Percentiles rank a stretch among this genome's conserved stretches.
Conservation (phyloP, 805 yeast species). For the Yarrowia sp. region DNA sequence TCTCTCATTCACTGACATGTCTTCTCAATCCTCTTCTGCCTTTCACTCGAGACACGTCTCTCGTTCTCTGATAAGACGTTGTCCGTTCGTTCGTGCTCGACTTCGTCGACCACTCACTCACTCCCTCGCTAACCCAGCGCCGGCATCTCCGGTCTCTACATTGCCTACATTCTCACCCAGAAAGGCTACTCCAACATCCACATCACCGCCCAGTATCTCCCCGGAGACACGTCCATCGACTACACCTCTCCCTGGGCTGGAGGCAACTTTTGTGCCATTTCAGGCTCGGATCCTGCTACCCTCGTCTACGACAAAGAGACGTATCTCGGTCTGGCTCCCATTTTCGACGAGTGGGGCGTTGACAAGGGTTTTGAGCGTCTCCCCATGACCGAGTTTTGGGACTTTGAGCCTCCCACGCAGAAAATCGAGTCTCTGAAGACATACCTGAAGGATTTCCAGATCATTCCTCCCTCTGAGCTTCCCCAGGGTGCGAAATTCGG, state of each 20-base stretch:
- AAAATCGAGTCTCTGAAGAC: slow-evolving; percentile 58
- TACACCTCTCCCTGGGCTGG: slow-evolving; percentile 88
- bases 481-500: slow-evolving; percentile 66
- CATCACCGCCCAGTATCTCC: slow-evolving; percentile 69
- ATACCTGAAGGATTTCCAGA: slow-evolving; percentile 59
- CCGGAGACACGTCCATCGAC: slow-evolving; percentile 77
- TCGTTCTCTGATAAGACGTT: neutral
- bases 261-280: slow-evolving; percentile 65
- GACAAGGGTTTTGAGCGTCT: slow-evolving; percentile 61
- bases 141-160: slow-evolving; percentile 73
- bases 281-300: slow-evolving; percentile 62
- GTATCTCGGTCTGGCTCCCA: slow-evolving; percentile 55
- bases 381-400: slow-evolving; percentile 70
- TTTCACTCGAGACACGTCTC: too few relatives aligned
- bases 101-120: too few relatives aligned
- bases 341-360: slow-evolving; percentile 61
- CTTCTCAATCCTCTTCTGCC: neutral
- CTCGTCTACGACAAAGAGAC: slow-evolving; percentile 64
- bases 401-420: slow-evolving; percentile 43
- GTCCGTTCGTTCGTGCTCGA: too few relatives aligned
- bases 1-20: neutral
- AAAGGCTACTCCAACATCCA: slow-evolving; percentile 56
- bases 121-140: slow-evolving; percentile 53
- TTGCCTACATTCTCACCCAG: slow-evolving; percentile 59
- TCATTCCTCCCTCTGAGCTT: slow-evolving; percentile 52